Evolutionary conservation across 768 basidiomycete species (phyloP).

Genomic region (Psilocybe tampanensis): DNA sequence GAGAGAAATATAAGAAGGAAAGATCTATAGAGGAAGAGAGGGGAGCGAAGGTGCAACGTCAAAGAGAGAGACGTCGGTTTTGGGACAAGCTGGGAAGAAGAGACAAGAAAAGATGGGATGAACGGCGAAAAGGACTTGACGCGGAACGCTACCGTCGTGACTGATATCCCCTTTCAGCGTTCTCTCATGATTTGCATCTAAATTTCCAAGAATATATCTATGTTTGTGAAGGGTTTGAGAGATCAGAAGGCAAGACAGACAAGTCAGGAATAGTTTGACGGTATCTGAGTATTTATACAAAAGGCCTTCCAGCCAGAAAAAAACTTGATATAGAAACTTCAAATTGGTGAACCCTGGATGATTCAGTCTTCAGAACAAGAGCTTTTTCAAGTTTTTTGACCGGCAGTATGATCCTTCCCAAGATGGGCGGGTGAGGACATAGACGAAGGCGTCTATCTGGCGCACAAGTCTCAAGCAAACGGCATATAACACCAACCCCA

Average conservation of each 20-base stretch:
- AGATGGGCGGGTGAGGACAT: too few relatives aligned
- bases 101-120: background rate
- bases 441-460: too few relatives aligned
- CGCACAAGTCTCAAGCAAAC: too few relatives aligned
- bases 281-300: too few relatives aligned
- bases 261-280: background rate
- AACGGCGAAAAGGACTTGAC: background rate
- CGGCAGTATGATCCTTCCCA: too few relatives aligned
- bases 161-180: constrained; percentile 11
- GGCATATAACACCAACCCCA: too few relatives aligned
- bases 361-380: too few relatives aligned
- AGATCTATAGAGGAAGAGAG: too few relatives aligned
- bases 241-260: background rate
- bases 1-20: background rate
- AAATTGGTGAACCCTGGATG: too few relatives aligned
- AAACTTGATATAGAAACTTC: too few relatives aligned
- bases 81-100: background rate
- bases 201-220: background rate
- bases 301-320: background rate
- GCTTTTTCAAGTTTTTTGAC: too few relatives aligned
- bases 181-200: background rate
- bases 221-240: background rate
- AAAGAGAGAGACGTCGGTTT: constrained; percentile 2
- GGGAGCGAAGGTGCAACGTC: background rate
- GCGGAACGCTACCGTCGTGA: background rate